Base-by-base conservation (phyloP, 352 stramenopile genomes). In the Pythium aristosporum region DNA sequence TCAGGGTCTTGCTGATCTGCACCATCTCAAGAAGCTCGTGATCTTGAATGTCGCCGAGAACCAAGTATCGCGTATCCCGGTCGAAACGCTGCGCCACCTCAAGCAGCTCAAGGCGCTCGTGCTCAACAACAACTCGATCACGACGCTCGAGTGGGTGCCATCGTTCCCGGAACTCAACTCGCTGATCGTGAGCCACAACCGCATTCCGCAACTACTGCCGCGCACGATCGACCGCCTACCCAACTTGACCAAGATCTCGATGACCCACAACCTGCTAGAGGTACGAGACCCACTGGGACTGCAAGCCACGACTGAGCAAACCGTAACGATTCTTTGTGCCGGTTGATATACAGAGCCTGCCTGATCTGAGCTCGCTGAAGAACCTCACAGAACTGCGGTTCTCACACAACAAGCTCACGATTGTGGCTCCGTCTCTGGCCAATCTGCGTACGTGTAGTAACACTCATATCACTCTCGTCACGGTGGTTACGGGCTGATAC, bases 111-210 rank as follows among this genome's bases (percentile, higher is more conserved):
- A 94, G 65, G 87, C 82, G 51, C 75, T 93, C 2, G 82, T 95
- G 61, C 76, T 95, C 20, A 95, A 92, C 65, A 91, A 90, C 65
- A 95, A 95, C 67, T 68, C 77, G 36, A 92, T 95, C 49, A 85
- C 80, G 34, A 79, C 83, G 25, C 63, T 95, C n/a, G 87, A 94
- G 46, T 95, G 87, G 87, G 56, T 95, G 21, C 87, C 87, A 0
- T 86, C 84, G 53, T 68, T 95, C 30, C 75, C 81, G 20, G 79
- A 92, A 42, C 74, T 95, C 11, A 94, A 91, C 71, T 93, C 87
- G 54, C 69, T 95, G 21, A 92, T 95, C 55, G 74, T 95, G 52
- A 94, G 85, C 72, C 77, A 94, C 63, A 95, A 95, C 59, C 81
- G 83, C 50, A 92, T 95, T 55, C 65, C 75, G 15, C 64, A 89